Conservation (phyloP, 2,329 filamentous ascomycete species). For the Diaporthe vexans region DNA sequence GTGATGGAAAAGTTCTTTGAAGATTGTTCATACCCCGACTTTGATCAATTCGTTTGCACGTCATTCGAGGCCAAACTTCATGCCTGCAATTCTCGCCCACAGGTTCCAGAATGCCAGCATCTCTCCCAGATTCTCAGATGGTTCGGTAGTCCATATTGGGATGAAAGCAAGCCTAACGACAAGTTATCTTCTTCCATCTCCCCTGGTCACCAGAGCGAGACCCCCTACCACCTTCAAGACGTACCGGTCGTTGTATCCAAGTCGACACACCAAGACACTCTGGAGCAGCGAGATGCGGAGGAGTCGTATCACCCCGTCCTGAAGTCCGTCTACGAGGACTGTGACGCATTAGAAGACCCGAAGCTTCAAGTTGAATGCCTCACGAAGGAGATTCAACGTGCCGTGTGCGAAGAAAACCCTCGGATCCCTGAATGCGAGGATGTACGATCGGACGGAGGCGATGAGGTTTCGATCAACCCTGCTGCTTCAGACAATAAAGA, state of each 20-base stretch:
- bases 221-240: not conserved
- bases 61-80: not conserved
- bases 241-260: not conserved
- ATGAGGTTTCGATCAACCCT: not conserved
- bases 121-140: not conserved
- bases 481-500: not conserved
- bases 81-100: not conserved
- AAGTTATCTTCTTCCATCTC: not conserved
- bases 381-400: not conserved
- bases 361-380: not conserved
- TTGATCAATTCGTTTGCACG: not conserved
- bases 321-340: not conserved
- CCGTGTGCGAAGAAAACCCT: not conserved
- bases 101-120: not conserved
- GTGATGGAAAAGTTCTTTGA: too few species aligned
- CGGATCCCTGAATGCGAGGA: not conserved
- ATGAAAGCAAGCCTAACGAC: not conserved
- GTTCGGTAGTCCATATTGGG: not conserved
- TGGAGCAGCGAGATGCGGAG: not conserved
- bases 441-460: too few species aligned
- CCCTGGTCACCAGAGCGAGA: not conserved
- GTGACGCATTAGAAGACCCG: not conserved
- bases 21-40: not conserved
- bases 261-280: not conserved
- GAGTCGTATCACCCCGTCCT: not conserved